phyloP scores from a whole-genome alignment of 2,329 filamentous ascomycete genomes.

The Fusarium bactridioides region DNA sequence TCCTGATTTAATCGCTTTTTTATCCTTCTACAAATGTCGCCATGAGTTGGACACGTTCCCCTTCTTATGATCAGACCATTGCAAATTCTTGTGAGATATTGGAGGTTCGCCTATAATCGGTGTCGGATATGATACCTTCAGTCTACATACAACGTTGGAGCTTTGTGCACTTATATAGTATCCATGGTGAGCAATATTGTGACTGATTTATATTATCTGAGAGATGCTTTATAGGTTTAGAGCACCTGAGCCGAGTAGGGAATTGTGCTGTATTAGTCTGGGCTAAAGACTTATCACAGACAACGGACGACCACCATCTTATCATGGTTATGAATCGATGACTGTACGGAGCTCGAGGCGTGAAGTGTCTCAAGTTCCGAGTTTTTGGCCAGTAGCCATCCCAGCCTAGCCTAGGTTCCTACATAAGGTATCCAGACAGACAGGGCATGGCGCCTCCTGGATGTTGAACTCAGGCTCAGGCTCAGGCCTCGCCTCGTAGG shows the following conservation, averaged over 20 bases:
- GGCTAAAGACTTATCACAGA: conserved; percentile 3
- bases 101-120: background rate
- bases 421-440: background rate
- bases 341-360: conserved; percentile 22
- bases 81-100: background rate
- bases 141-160: background rate
- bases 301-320: background rate
- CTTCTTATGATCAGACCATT: background rate
- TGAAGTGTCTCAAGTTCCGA: conserved; percentile 30
- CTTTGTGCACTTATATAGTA: background rate
- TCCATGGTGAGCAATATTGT: background rate
- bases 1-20: background rate
- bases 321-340: conserved; percentile 22
- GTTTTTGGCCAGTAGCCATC: background rate
- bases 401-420: background rate
- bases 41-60: background rate
- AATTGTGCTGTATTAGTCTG: conserved; percentile 11
- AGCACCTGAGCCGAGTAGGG: background rate
- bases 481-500: conserved; percentile 17
- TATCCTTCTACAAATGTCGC: background rate
- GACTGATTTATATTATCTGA: background rate
- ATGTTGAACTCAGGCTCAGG: conserved; percentile 8
- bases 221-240: background rate
- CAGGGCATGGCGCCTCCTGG: conserved; percentile 26
- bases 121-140: background rate